Percentiles rank a stretch among this genome's conserved stretches.
Evolutionary conservation across 768 basidiomycete genomes (phyloP).

Genomic region (Mycena albidolilacea): DNA sequence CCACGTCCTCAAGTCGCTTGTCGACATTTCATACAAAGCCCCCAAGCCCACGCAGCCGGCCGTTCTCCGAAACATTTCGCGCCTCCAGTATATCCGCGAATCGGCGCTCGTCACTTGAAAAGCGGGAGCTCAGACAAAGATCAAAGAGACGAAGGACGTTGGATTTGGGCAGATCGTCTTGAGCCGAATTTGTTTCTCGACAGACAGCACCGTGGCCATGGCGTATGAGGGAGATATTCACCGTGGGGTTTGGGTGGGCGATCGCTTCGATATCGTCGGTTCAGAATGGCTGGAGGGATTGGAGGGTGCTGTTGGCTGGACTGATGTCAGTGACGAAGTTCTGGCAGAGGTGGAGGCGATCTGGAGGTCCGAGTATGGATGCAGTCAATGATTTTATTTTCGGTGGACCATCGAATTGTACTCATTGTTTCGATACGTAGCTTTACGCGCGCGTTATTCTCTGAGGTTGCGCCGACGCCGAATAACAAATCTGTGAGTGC

Average conservation of each 20-base stretch:
- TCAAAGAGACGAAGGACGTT: neutral
- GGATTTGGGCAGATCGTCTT: constrained; percentile 30
- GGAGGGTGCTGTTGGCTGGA: constrained; percentile 9
- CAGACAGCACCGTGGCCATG: constrained; percentile 24
- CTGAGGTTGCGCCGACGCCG: too few species aligned
- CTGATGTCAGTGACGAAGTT: constrained; percentile 21
- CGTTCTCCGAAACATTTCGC: constrained; percentile 16
- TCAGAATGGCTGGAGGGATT: constrained; percentile 22
- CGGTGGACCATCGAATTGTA: too few species aligned
- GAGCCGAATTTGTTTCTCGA: constrained; percentile 39
- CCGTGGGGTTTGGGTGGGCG: constrained; percentile 42
- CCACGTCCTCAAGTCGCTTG: neutral
- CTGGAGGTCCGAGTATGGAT: constrained; percentile 2
- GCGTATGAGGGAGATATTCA: constrained; percentile 34
- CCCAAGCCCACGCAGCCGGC: neutral
- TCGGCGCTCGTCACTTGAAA: neutral
- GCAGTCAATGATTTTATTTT: too few species aligned
- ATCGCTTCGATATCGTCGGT: constrained; percentile 38
- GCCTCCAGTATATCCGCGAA: constrained; percentile 9
- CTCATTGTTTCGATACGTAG: too few species aligned
- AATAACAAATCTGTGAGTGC: too few species aligned
- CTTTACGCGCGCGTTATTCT: too few species aligned
- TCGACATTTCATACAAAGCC: neutral
- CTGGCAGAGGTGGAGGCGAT: constrained; percentile 19
- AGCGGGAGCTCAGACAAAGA: neutral